phyloP scores from a whole-genome alignment of 371 early-diverging fungal species.

The Umbelopsis sp. region DNA sequence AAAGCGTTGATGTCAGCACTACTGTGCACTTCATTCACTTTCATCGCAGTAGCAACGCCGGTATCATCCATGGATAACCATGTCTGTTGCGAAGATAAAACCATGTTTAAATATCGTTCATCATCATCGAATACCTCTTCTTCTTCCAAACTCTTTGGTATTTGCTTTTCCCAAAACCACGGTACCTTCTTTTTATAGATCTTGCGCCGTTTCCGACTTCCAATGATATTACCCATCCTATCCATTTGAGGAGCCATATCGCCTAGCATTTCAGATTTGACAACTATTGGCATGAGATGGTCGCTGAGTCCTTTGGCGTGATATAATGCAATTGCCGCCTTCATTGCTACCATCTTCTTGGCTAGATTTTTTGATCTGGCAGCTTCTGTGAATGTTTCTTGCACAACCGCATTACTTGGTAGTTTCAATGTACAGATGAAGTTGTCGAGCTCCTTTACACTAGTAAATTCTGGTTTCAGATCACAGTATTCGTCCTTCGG shows the following conservation, averaged over 20 bases:
- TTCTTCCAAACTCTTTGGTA: background rate
- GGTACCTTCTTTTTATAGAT: slow-evolving; percentile 47
- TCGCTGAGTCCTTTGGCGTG: slow-evolving; percentile 72
- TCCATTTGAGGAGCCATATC: slow-evolving; percentile 44
- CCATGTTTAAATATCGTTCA: slow-evolving; percentile 1
- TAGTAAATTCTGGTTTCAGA: slow-evolving; percentile 53
- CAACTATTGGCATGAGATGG: slow-evolving; percentile 63
- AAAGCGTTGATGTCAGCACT: background rate
- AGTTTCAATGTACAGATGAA: slow-evolving; percentile 59
- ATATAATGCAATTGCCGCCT: slow-evolving; percentile 71
- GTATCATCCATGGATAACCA: background rate
- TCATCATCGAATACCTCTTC: slow-evolving; percentile 22
- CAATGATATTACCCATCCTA: slow-evolving; percentile 52
- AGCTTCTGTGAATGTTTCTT: slow-evolving; percentile 56
- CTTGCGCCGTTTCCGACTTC: slow-evolving; percentile 46
- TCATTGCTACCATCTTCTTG: slow-evolving; percentile 73
- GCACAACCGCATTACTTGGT: slow-evolving; percentile 71
- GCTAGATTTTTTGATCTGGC: slow-evolving; percentile 67
- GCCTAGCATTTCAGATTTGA: slow-evolving; percentile 39
- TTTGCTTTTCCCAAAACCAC: slow-evolving; percentile 38
- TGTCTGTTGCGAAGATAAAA: background rate
- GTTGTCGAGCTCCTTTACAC: slow-evolving; percentile 26
- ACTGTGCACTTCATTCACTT: slow-evolving; percentile 26
- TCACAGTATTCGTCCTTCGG: slow-evolving; percentile 62
- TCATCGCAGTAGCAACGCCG: background rate